Percentiles rank a stretch among this genome's conserved stretches.
These are phyloP conservation scores for Claviceps fusiformis DNA, from an alignment of 2,329 filamentous ascomycete genomes.

Conservation along the genomic window DNA sequence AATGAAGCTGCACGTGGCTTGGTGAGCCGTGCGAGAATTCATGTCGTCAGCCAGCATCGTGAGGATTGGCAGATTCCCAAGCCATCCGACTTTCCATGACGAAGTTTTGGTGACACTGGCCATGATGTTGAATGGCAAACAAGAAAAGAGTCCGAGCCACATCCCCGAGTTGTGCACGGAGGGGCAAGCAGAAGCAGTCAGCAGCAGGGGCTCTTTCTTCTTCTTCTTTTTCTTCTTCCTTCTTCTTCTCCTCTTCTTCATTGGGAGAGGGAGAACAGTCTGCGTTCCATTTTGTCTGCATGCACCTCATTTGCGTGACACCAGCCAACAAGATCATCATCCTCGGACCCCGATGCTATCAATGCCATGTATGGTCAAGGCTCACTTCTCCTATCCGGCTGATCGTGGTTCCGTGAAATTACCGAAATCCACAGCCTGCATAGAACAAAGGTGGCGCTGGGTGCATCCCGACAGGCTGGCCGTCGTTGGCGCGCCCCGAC, in stretches of 20 bases:
- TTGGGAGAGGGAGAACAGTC: background rate
- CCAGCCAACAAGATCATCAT: background rate
- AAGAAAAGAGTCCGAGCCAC: too few relatives aligned
- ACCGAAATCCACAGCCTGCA: background rate
- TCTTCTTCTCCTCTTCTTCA: background rate
- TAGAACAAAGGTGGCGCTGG: background rate
- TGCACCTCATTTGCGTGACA: background rate
- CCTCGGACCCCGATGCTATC: background rate
- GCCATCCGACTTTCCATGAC: slow-evolving; percentile 5
- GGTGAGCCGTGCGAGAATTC: background rate
- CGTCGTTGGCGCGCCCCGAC: slow-evolving; percentile 16
- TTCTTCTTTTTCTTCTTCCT: background rate
- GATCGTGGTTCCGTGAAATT: background rate
- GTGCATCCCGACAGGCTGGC: slow-evolving; percentile 13
- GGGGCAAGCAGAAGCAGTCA: background rate
- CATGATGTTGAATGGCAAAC: too few relatives aligned
- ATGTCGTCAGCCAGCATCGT: background rate
- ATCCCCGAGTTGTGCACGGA: background rate
- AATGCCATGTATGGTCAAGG: background rate
- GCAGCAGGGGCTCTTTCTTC: background rate
- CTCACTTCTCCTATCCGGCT: background rate
- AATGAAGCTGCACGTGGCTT: background rate
- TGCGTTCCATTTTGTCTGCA: background rate
- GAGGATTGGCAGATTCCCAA: slow-evolving; percentile 3
- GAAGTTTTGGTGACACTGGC: slow-evolving; percentile 8